Conservation (phyloP, 306 rosid species). For the Castanea sativa region DNA sequence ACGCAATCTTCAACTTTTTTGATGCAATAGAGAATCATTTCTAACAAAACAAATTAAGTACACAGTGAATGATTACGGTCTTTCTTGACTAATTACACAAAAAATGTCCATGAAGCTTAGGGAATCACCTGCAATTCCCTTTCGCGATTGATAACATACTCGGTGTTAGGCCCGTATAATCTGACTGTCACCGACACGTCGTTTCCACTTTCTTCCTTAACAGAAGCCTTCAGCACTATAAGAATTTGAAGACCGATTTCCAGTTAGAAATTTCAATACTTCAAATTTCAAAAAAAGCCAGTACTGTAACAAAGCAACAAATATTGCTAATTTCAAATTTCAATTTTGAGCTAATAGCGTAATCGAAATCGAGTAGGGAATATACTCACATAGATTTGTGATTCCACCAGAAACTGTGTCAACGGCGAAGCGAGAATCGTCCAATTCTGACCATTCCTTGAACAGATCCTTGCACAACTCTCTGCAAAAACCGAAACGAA, state of each 20-base stretch:
- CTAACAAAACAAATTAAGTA: not conserved
- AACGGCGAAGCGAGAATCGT: slow-evolving; percentile 60
- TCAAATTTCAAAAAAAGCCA: not conserved
- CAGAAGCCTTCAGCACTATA: slow-evolving; percentile 78
- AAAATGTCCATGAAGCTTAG: slow-evolving; percentile 3
- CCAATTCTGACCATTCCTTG: slow-evolving; percentile 70
- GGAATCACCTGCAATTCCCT: slow-evolving; percentile 78
- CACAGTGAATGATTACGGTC: not conserved
- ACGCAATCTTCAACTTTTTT: not conserved
- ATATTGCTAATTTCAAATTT: not conserved
- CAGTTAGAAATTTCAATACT: slow-evolving; percentile 6
- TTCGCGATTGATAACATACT: slow-evolving; percentile 72
- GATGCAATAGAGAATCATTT: slow-evolving; percentile 7
- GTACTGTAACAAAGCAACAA: slow-evolving; percentile 4
- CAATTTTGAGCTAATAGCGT: not conserved
- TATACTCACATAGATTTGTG: slow-evolving; percentile 81
- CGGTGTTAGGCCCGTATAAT: slow-evolving; percentile 91
- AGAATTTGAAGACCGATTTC: slow-evolving; percentile 15
- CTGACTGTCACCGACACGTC: slow-evolving; percentile 53
- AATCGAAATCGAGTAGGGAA: not conserved
- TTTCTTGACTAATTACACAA: not conserved
- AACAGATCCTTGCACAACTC: slow-evolving; percentile 79
- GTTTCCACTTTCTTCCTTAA: slow-evolving; percentile 49
- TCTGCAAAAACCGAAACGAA: slow-evolving; percentile 39
- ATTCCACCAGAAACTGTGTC: slow-evolving; percentile 86